phyloP scores from a whole-genome alignment of 83 land plant genomes.

The Diphasiastrum complanatum region DNA sequence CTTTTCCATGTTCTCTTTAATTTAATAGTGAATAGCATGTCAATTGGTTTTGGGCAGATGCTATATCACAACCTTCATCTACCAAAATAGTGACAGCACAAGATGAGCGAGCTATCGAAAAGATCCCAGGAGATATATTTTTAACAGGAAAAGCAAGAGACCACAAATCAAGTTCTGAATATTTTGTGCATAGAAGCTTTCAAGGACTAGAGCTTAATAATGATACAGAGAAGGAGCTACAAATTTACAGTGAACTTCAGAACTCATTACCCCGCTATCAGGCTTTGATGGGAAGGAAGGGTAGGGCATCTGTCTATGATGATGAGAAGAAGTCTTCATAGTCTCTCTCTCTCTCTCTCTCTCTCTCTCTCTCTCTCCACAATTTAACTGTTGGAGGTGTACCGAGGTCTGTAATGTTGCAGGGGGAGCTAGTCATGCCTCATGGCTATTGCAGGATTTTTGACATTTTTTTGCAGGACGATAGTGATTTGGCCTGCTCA shows the following conservation, averaged over 20 bases:
- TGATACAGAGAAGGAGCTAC: neutral
- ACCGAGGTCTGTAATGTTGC: too few species aligned
- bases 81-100: neutral
- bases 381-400: too few species aligned
- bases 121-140: neutral
- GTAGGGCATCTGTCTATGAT: conserved; percentile 56
- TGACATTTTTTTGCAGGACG: too few species aligned
- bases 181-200: conserved; percentile 52
- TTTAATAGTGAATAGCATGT: too few species aligned
- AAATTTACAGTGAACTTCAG: conserved; percentile 10
- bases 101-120: neutral
- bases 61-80: neutral
- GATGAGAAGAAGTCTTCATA: conserved; percentile 31
- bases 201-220: conserved; percentile 56
- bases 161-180: conserved; percentile 56
- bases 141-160: neutral
- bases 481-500: too few species aligned
- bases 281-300: conserved; percentile 50
- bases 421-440: too few species aligned
- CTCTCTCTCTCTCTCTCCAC: too few species aligned
- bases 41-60: neutral
- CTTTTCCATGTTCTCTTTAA: too few species aligned
- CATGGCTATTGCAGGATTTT: too few species aligned
- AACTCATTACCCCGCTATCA: conserved; percentile 15
- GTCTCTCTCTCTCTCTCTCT: too few species aligned